Evolutionary conservation across 2,329 filamentous ascomycete species (phyloP).

Genomic region (Neurospora sp.): DNA sequence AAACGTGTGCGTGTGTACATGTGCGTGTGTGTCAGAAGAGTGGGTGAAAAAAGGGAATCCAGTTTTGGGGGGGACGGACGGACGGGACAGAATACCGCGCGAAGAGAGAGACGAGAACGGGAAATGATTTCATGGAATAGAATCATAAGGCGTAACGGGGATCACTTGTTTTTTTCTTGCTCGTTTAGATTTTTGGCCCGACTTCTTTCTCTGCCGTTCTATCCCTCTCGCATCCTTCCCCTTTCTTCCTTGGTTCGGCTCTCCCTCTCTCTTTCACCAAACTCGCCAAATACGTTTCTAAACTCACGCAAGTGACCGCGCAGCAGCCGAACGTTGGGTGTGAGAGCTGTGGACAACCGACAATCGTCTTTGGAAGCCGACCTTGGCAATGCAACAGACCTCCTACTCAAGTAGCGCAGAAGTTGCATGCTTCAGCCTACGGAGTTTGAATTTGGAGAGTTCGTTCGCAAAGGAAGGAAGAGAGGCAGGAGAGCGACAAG

Average conservation of each 20-base stretch:
- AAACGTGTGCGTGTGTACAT: not conserved
- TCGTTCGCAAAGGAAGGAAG: not conserved
- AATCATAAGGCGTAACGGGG: not conserved
- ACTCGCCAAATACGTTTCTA: not conserved
- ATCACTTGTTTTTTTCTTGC: not conserved
- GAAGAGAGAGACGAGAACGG: not conserved
- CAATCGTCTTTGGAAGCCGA: not conserved
- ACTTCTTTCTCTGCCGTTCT: not conserved
- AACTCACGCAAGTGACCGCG: not conserved
- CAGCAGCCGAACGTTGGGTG: not conserved
- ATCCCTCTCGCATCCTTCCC: not conserved
- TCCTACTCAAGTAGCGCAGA: not conserved
- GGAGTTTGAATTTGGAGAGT: not conserved
- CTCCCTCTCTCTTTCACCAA: not conserved
- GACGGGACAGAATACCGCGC: not conserved
- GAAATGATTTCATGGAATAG: not conserved
- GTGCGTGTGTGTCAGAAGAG: conserved; percentile 16
- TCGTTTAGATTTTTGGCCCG: not conserved
- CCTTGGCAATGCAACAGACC: not conserved
- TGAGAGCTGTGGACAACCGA: not conserved
- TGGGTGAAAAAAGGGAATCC: conserved; percentile 12
- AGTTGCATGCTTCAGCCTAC: not conserved
- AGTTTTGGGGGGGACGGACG: not conserved
- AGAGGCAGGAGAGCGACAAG: not conserved
- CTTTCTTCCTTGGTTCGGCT: not conserved